These are phyloP conservation scores for Helminthosporium solani DNA, from an alignment of 2,329 filamentous ascomycete genomes.

Conservation along the genomic window DNA sequence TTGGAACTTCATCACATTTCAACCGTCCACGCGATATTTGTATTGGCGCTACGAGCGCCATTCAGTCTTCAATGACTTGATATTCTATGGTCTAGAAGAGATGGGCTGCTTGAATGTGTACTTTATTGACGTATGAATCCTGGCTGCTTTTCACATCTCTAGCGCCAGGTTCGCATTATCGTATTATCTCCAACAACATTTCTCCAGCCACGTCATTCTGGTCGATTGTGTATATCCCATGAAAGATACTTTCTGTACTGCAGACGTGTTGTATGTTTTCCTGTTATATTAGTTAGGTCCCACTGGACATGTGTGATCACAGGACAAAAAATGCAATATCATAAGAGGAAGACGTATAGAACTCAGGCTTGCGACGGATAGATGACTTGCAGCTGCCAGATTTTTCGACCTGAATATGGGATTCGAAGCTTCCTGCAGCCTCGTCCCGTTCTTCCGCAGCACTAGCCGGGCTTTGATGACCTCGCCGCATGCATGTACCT, in stretches of 20 bases:
- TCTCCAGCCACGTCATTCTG: too few species aligned
- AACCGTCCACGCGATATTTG: slow-evolving; percentile 11
- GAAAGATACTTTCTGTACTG: too few species aligned
- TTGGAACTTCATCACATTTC: slow-evolving; percentile 13
- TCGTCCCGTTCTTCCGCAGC: neutral
- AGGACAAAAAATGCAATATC: too few species aligned
- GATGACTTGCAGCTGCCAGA: neutral
- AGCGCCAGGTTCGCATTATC: too few species aligned
- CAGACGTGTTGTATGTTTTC: too few species aligned
- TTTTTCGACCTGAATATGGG: slow-evolving; percentile 1
- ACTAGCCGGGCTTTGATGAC: neutral
- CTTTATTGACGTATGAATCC: neutral
- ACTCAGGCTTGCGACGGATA: neutral
- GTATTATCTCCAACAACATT: too few species aligned
- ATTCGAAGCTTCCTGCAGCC: slow-evolving; percentile 1
- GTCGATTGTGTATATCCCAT: too few species aligned
- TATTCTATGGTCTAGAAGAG: neutral
- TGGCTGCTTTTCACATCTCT: neutral
- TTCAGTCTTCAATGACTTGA: neutral
- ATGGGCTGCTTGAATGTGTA: neutral
- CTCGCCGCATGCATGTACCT: slow-evolving; percentile 2
- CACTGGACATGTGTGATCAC: too few species aligned
- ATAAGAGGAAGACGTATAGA: too few species aligned
- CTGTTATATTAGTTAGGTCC: too few species aligned
- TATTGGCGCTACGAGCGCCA: neutral